phyloP scores from a whole-genome alignment of 2,329 filamentous ascomycete species.

The Madurella mycetomatis region DNA sequence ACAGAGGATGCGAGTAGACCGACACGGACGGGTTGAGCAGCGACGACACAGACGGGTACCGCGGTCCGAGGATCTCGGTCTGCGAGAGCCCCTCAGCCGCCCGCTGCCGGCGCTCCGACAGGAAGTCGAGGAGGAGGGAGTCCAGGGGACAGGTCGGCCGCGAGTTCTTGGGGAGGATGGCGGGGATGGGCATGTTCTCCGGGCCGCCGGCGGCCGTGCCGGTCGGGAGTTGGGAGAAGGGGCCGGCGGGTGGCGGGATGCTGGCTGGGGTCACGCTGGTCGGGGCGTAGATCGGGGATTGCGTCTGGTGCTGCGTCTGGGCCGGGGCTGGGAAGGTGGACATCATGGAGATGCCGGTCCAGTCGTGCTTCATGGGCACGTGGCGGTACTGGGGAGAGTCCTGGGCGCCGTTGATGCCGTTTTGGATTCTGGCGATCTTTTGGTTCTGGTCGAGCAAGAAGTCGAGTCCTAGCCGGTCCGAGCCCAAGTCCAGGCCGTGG shows the following conservation, averaged over 20 bases:
- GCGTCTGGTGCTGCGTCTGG: not conserved
- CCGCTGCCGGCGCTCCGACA: slow-evolving; percentile 63
- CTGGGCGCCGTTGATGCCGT: slow-evolving; percentile 45
- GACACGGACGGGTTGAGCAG: slow-evolving; percentile 67
- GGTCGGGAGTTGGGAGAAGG: not conserved
- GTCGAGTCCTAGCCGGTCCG: slow-evolving; percentile 66
- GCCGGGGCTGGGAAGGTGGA: slow-evolving; percentile 1
- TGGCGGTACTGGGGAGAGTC: slow-evolving; percentile 43
- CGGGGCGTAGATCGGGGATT: not conserved
- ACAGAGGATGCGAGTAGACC: slow-evolving; percentile 67
- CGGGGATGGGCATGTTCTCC: slow-evolving; percentile 1
- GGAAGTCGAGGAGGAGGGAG: slow-evolving; percentile 72
- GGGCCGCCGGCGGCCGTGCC: not conserved
- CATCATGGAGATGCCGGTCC: slow-evolving; percentile 31
- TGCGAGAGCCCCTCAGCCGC: slow-evolving; percentile 60
- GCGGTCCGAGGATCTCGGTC: slow-evolving; percentile 66
- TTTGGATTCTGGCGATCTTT: slow-evolving; percentile 49
- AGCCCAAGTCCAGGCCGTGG: slow-evolving; percentile 56
- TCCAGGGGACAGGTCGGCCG: slow-evolving; percentile 73
- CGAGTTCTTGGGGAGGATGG: slow-evolving; percentile 53
- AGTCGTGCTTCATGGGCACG: slow-evolving; percentile 49
- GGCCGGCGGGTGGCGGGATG: not conserved
- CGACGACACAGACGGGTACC: slow-evolving; percentile 74
- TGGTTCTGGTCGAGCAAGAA: slow-evolving; percentile 64
- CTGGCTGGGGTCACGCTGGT: not conserved